Evolutionary conservation across 257 asterid genomes (phyloP), one percentile per base, ranked within the genome.

Genomic region (Plantago elongata): DNA sequence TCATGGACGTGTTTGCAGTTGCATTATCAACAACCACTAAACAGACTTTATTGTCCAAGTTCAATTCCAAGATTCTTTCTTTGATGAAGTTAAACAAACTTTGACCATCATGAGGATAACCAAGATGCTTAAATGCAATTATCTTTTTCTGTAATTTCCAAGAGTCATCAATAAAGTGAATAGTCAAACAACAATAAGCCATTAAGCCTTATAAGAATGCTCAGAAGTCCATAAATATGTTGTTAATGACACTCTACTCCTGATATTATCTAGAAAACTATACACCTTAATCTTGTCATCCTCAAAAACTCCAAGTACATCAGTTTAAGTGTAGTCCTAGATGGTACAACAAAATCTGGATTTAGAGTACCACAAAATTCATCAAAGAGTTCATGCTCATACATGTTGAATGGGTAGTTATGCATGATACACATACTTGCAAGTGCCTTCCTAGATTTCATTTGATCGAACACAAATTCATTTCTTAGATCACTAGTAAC

Each of bases 221-320:
- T 48, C 30, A 0, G 45, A n/a, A 7, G 48, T 29, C 45, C 48
- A 62, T 13, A 62, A 30, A 11, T 62, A 47, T 3, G 16, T 34
- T 1, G 67, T 62, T 8, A 62, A 40, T 7, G 67, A 12, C 7
- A 61, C 27, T 27, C n/a, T n/a, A n/a, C n/a, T n/a, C n/a, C n/a
- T n/a, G n/a, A n/a, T n/a, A n/a, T n/a, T n/a, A n/a, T n/a, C 14
- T 46, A 43, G 5, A 5, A 45, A 18, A 13, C 30, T 37, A 7
- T 47, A 48, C 9, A 29, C 22, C 13, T 48, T 4, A 16, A 22
- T 12, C 30, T 46, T 61, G n/a, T 46, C 51, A 0, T 50, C 38
- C 5, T n/a, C 27, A 38, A 47, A 62, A 5, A 48, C 7, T 9
- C 8, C 30, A 9, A 62, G 6, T 11, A 49, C 17, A 46, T 62